Evolutionary conservation across 257 asterid species (phyloP), one percentile per base, ranked within the genome.

Genomic region (Craterostigma plantagineum): DNA sequence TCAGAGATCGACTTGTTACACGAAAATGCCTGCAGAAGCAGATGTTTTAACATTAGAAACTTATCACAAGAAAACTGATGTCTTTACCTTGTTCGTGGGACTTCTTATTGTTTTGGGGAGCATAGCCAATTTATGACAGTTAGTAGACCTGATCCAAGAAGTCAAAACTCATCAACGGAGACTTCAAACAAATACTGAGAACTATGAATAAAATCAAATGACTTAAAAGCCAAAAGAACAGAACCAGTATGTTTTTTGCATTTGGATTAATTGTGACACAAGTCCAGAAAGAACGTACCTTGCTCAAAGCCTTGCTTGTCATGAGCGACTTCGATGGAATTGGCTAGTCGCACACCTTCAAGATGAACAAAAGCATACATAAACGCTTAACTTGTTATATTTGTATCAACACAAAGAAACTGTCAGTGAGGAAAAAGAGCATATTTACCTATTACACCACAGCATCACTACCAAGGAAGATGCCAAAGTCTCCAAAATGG

Each of bases 401-500:
- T 57, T 34, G 52, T 33, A 46, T 46, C 53, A 42, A 14, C n/a
- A 13, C 39, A 27, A 51, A 23, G 6, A 23, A 23, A 23, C 40
- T 33, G 42, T 41, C 12, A 39, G 10, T 51, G 38, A 23, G 18
- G 45, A 53, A 39, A 40, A 35, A 38, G 39, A 38, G 38, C 30
- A 18, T 11, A 47, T 18, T n/a, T n/a, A 87, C 98, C 98, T 66
- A 90, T 90, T 35, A 90, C 98, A 63, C 98, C 98, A 95, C 93
- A 35, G 95, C 98, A 54, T 83, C 95, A 34, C 93, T 83, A 54
- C 95, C 98, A n/a, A 54, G 95, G 75, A 49, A 95, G 67, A 72
- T 79, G 82, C 95, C 82, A n/a, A 50, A 90, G 79, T 68, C 86
- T 90, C 95, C 95, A 82, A 63, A n/a, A 83, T 50, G 98, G 95